Conservation (phyloP, 331 rosid species). For the Saraca asoca region DNA sequence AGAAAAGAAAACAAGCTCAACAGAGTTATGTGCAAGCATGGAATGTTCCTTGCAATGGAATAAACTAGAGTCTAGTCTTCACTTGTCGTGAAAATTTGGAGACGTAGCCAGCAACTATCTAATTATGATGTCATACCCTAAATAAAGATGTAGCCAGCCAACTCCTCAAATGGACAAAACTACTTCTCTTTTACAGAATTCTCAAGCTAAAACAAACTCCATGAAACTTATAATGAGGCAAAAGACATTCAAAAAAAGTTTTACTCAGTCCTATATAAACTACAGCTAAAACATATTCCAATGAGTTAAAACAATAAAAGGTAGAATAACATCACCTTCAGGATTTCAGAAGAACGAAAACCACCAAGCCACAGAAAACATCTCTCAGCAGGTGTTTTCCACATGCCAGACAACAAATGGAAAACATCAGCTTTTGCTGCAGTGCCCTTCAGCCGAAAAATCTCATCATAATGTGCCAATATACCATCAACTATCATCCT, state of each 20-base stretch:
- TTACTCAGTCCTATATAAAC: not conserved
- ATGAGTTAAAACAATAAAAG: too few species aligned
- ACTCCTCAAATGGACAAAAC: not conserved
- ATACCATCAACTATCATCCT: slow-evolving; percentile 85
- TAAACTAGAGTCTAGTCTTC: not conserved
- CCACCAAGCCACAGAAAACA: slow-evolving; percentile 99
- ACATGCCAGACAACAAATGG: slow-evolving; percentile 98
- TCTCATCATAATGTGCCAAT: slow-evolving; percentile 85
- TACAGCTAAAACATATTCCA: too few species aligned
- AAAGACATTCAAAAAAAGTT: not conserved
- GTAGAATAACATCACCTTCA: slow-evolving; percentile 64
- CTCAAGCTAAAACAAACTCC: not conserved
- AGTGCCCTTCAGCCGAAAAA: slow-evolving; percentile 73
- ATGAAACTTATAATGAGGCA: not conserved
- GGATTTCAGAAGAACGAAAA: slow-evolving; percentile 91
- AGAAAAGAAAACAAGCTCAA: not conserved
- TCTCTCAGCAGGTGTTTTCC: slow-evolving; percentile 99
- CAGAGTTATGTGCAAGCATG: not conserved
- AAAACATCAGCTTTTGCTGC: slow-evolving; percentile 98
- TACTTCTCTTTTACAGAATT: slow-evolving; percentile 6
- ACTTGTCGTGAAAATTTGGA: not conserved
- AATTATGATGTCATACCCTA: not conserved
- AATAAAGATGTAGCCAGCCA: slow-evolving; percentile 8
- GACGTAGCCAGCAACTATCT: not conserved
- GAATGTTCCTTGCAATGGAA: not conserved